A percentile compares a stretch with the other conserved stretches of the same genome.
Evolutionary conservation across 2,329 filamentous ascomycete species (phyloP).

Genomic region (Cordyceps farinosa): DNA sequence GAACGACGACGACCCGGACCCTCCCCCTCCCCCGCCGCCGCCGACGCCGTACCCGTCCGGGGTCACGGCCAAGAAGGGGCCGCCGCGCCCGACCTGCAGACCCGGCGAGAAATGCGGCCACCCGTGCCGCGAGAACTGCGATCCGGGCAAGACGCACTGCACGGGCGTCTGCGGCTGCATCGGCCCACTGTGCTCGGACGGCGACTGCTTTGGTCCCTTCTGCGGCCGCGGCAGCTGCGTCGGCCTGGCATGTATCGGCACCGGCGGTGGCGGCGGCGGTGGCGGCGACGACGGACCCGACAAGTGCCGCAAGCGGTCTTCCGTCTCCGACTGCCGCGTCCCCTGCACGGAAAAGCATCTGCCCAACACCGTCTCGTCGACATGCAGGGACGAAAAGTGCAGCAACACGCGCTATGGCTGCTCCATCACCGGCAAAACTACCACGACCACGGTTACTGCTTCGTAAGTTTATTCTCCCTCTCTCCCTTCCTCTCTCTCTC

Average conservation of each 20-base stretch:
- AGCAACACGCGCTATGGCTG: not conserved
- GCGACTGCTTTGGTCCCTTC: not conserved
- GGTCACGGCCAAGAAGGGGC: not conserved
- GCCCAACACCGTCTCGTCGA: not conserved
- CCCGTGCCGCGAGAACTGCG: not conserved
- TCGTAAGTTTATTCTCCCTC: not conserved
- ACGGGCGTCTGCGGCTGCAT: not conserved
- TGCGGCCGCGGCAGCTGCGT: not conserved
- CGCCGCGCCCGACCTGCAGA: not conserved
- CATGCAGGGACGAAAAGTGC: not conserved
- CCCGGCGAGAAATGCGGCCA: not conserved
- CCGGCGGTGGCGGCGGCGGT: not conserved
- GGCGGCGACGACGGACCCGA: not conserved
- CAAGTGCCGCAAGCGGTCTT: not conserved
- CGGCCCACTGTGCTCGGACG: too few relatives aligned
- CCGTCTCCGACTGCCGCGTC: not conserved
- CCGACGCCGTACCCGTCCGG: not conserved
- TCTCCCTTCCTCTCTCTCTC: not conserved
- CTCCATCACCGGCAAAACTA: not conserved
- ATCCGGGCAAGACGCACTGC: not conserved
- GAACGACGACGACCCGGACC: not conserved
- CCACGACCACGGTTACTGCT: not conserved
- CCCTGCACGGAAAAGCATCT: not conserved
- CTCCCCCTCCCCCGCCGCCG: not conserved
- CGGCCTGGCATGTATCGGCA: not conserved